Percentiles rank a stretch among this genome's conserved stretches.
Evolutionary conservation across 1,139 yeast genomes (phyloP).

Genomic region (Yamadazyma atlantica): DNA sequence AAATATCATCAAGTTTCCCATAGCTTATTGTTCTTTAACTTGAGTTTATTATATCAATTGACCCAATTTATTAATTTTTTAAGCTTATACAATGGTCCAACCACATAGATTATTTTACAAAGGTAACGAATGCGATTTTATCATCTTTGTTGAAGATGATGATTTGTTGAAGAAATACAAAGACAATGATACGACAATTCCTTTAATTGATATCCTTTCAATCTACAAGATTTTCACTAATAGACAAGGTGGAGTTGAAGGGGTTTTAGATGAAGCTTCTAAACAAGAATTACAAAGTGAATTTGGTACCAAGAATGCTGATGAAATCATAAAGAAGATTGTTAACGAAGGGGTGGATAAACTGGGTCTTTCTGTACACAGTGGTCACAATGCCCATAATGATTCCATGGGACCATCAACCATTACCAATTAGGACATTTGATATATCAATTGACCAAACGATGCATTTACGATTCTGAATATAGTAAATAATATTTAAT

Average conservation of each 20-base stretch:
- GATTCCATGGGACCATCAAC: constrained; percentile 40
- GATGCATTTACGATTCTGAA: not conserved
- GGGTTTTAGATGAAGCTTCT: constrained; percentile 74
- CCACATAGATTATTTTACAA: constrained; percentile 60
- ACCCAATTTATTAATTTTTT: too few species aligned
- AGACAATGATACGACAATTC: constrained; percentile 52
- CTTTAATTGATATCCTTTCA: constrained; percentile 65
- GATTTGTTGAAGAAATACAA: constrained; percentile 49
- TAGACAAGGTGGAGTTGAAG: constrained; percentile 68
- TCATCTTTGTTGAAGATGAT: constrained; percentile 60
- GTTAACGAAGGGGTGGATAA: constrained; percentile 55
- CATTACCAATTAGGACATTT: constrained; percentile 22
- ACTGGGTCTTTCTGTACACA: constrained; percentile 22
- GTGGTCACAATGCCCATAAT: constrained; percentile 27
- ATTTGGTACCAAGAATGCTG: constrained; percentile 55
- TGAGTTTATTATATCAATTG: too few species aligned
- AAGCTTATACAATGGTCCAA: constrained; percentile 22
- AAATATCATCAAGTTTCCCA: too few species aligned
- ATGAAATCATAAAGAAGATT: constrained; percentile 54
- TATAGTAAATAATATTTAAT: not conserved
- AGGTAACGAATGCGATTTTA: constrained; percentile 63
- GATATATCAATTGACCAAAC: too few species aligned
- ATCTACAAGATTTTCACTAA: constrained; percentile 63
- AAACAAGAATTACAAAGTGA: constrained; percentile 60
- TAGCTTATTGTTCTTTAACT: too few species aligned